Evolutionary conservation across 169 alveolate genomes (phyloP), one percentile per base, ranked within the genome.

Genomic region (Plasmodium reichenowi): DNA sequence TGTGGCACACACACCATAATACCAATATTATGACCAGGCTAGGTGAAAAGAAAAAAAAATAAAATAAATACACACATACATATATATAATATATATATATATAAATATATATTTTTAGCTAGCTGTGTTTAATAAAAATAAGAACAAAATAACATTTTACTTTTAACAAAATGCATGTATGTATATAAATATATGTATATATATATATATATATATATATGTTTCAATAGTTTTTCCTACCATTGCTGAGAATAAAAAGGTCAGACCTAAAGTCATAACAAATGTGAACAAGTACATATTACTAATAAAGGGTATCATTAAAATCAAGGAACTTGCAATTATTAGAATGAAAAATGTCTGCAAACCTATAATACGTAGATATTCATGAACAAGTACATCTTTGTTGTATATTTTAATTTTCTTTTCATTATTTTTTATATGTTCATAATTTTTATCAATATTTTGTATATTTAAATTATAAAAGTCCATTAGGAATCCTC

Each of bases 21-120:
- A 26, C 68, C 78, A 2, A 78, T 66, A 48, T 78, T 64, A 13
- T 78, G 72, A 47, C 89, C 89, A 47, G 89, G 89, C 89, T 78
- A 45, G 24, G 26, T 0, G 26, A 12, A 43, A 38, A 12, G 0
- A 63, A 12, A 47, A 38, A 45, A 50, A 64, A 50, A 62, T 50
- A 26, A 26, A 72, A 7, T 7, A 48, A 48, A 10, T 32, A 38
- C 45, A 68, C 1, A 64, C 0, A 22, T 22, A 32, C 0, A 24
- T 64, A 24, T 15, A 12, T 38, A 67, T 15, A n/a, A n/a, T 9
- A n/a, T 45, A 2, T 45, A 12, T 26, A n/a, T 5, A 13, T n/a
- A 54, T 9, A n/a, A 3, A n/a, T 54, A 10, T 7, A 54, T 54
- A 10, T 10, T n/a, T 17, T 52, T 13, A 52, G n/a, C 22, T 56